These are phyloP conservation scores for Picocystis salinarum DNA, from an alignment of 139 green algal species.

Conservation along the genomic window DNA sequence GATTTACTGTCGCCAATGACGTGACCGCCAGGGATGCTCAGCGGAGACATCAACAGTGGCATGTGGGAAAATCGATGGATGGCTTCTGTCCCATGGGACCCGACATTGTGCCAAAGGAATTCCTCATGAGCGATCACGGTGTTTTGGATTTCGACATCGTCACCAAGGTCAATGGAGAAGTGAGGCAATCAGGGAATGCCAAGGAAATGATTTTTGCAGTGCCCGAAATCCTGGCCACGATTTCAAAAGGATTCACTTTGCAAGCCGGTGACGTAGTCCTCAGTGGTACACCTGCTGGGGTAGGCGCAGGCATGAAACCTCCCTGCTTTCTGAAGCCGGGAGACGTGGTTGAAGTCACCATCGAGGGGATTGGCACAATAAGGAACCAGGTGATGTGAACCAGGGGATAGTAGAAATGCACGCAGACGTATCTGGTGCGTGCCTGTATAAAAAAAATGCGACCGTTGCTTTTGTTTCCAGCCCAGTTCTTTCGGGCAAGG, in stretches of 20 bases:
- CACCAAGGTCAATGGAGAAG: slow-evolving; percentile 15
- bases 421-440: no score
- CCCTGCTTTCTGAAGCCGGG: slow-evolving; percentile 10
- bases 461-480: no score
- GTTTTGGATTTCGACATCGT: slow-evolving; percentile 10
- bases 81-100: slow-evolving; percentile 16
- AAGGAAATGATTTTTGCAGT: slow-evolving; percentile 17
- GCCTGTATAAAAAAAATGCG: no score
- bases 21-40: slow-evolving; percentile 18
- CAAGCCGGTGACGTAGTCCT: slow-evolving; percentile 15
- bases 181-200: slow-evolving; percentile 2
- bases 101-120: slow-evolving; percentile 9
- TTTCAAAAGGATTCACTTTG: slow-evolving; percentile 12
- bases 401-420: no score
- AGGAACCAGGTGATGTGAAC: slow-evolving; percentile 10
- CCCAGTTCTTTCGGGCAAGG: no score
- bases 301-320: slow-evolving; percentile 16
- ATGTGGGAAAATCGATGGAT: slow-evolving; percentile 11
- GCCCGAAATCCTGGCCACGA: slow-evolving; percentile 9
- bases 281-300: slow-evolving; percentile 19
- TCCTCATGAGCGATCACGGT: slow-evolving; percentile 3
- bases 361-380: slow-evolving; percentile 11
- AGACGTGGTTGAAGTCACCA: slow-evolving; percentile 7
- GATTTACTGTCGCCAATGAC: slow-evolving; percentile 20
- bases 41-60: slow-evolving; percentile 18